Evolutionary conservation across 257 asterid species (phyloP).

Genomic region (Solanum sejunctum): DNA sequence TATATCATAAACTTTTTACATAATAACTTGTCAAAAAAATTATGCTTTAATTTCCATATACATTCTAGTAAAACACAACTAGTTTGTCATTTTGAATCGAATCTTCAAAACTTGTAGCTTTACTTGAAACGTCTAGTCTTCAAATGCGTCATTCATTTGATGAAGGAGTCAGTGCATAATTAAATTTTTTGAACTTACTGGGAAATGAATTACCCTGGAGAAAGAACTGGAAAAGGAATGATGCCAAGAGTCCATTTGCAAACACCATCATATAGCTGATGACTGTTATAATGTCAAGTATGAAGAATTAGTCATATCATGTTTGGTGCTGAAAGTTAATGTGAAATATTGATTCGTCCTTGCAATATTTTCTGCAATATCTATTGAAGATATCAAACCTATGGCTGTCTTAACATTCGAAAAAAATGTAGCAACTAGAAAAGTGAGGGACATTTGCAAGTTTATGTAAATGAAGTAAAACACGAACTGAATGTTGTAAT

Average conservation of each 20-base stretch:
- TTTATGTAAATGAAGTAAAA: slow-evolving; percentile 88
- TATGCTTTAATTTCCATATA: too few relatives aligned
- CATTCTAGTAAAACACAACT: too few relatives aligned
- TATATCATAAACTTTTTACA: too few relatives aligned
- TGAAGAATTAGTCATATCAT: background rate
- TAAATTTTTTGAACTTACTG: too few relatives aligned
- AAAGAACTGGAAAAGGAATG: slow-evolving; percentile 81
- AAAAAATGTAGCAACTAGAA: slow-evolving; percentile 72
- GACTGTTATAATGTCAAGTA: slow-evolving; percentile 12
- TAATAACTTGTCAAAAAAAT: too few relatives aligned
- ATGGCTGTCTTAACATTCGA: slow-evolving; percentile 51
- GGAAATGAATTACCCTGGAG: slow-evolving; percentile 1
- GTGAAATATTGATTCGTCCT: background rate
- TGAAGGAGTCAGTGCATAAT: too few relatives aligned
- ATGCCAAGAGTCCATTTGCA: slow-evolving; percentile 83
- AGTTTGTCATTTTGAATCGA: too few relatives aligned
- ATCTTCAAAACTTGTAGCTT: too few relatives aligned
- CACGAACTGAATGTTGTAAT: slow-evolving; percentile 80
- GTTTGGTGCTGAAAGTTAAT: background rate
- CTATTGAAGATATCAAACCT: too few relatives aligned
- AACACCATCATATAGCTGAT: slow-evolving; percentile 26
- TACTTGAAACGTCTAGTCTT: too few relatives aligned
- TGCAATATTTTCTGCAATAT: background rate
- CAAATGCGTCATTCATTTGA: too few relatives aligned
- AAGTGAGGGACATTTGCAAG: slow-evolving; percentile 83